These are phyloP conservation scores for Dillenia turbinata DNA, from an alignment of 164 flowering plant genomes.

Conservation along the genomic window DNA sequence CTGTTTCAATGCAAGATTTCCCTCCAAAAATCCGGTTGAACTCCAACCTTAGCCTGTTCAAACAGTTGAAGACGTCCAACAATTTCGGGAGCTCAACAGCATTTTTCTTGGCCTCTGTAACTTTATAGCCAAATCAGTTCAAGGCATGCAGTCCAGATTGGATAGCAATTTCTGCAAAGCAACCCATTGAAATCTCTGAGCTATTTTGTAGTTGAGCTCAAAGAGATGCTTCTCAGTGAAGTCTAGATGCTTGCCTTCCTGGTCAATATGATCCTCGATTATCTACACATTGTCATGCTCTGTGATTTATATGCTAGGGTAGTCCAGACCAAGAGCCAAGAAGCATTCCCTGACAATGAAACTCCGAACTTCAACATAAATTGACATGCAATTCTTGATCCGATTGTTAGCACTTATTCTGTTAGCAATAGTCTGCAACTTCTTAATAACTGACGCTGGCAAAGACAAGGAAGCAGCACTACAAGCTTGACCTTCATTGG, in stretches of 20 bases:
- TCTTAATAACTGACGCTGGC: slow-evolving; percentile 60
- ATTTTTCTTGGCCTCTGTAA: slow-evolving; percentile 80
- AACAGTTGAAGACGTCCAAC: slow-evolving; percentile 70
- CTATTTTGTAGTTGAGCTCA: slow-evolving; percentile 76
- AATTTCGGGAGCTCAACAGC: slow-evolving; percentile 78
- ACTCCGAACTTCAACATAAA: slow-evolving; percentile 79
- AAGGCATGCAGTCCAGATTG: slow-evolving; percentile 82
- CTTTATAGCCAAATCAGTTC: slow-evolving; percentile 77
- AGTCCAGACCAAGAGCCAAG: slow-evolving; percentile 64
- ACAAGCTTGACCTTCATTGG: slow-evolving; percentile 44
- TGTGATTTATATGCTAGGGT: slow-evolving; percentile 61
- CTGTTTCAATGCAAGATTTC: slow-evolving; percentile 77
- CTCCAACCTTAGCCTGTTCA: slow-evolving; percentile 77
- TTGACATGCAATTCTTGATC: slow-evolving; percentile 65
- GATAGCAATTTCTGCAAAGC: slow-evolving; percentile 77
- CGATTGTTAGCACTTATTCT: slow-evolving; percentile 60
- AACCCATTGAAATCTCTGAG: slow-evolving; percentile 70
- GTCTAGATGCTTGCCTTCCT: slow-evolving; percentile 92
- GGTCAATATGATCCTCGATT: slow-evolving; percentile 62
- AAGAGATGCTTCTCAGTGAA: slow-evolving; percentile 88
- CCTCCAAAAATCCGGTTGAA: slow-evolving; percentile 91
- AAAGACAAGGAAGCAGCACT: slow-evolving; percentile 74
- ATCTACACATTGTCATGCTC: slow-evolving; percentile 77
- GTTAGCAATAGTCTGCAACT: slow-evolving; percentile 70
- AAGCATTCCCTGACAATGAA: slow-evolving; percentile 69